Base-by-base conservation (phyloP, 306 rosid species). In the Sindora glabra region DNA sequence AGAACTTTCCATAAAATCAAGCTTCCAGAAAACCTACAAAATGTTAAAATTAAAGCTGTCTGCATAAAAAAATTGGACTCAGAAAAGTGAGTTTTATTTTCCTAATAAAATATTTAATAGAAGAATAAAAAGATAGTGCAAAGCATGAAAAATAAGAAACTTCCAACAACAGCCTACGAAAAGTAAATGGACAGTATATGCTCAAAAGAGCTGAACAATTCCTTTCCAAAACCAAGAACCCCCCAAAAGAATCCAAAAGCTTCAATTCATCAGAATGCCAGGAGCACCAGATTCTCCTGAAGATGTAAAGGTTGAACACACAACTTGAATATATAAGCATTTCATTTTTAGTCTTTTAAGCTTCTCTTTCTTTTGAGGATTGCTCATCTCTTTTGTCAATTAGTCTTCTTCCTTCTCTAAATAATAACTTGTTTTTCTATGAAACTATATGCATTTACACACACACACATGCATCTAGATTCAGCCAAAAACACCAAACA, bases 1-100 rank as follows among this genome's bases (percentile, higher is more conserved):
- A 68, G 95, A 86, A 80, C 81, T 92, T 82, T 92, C 99, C 95
- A 84, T 84, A 32, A 83, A 80, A 67, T 89, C 99, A 40, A 92
- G 94, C 82, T 89, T 92, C 99, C 99, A 92, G 41, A 92, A 89
- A 49, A 86, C 86, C 99, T 92, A 74, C 36, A 54, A 42, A 57
- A n/a, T n/a, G 17, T 49, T 47, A 30, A 61, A 37, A 58, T 25
- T 23, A 61, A 69, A 59, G 30, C 56, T 41, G 58, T 52, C 29
- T 67, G 52, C 42, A 60, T 17, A 26, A 34, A 32, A 27, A 62
- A 23, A 25, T 42, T 17, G 50, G 14, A 37, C 11, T 72, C 22
- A 26, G 5, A 47, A 18, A 38, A 15, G 48, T 25, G 24, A 29
- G 15, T 8, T 2, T 21, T 1, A 9, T 4, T 26, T 26, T 50